phyloP scores from a whole-genome alignment of 805 yeast genomes.

The Kodamaea nitidulidarum region DNA sequence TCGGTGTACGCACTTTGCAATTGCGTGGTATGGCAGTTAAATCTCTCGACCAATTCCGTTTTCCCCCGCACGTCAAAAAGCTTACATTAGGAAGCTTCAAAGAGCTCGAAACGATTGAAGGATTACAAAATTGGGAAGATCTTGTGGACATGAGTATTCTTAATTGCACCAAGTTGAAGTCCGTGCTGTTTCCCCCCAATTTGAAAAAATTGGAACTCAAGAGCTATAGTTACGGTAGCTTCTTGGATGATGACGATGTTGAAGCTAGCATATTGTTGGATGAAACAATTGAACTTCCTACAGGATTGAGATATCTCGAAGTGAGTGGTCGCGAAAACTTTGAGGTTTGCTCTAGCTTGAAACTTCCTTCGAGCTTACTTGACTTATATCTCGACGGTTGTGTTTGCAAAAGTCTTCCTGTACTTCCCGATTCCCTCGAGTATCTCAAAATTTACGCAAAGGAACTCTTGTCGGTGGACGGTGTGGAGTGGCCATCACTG shows the following conservation, averaged over 20 bases:
- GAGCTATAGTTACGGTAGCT: too few relatives aligned
- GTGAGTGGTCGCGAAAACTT: neutral
- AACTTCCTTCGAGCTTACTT: neutral
- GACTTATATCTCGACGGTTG: neutral
- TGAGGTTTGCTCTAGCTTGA: neutral
- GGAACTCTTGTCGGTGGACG: neutral
- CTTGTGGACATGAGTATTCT: neutral
- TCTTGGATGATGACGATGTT: too few relatives aligned
- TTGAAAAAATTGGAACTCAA: neutral
- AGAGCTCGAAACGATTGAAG: neutral
- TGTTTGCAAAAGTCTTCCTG: neutral
- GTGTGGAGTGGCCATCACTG: slow-evolving; percentile 1
- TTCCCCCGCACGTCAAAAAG: neutral
- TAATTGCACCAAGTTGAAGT: neutral
- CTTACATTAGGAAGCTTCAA: neutral
- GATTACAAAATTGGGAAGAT: neutral
- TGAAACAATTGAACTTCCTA: neutral
- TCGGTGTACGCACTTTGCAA: neutral
- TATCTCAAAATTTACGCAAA: neutral
- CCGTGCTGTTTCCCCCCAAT: neutral
- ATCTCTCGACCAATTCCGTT: neutral
- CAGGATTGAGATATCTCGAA: neutral
- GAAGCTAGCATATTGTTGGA: neutral
- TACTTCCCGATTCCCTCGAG: neutral
- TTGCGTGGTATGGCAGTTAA: neutral